phyloP scores from a whole-genome alignment of 768 basidiomycete genomes.

The Naganishia onofrii region DNA sequence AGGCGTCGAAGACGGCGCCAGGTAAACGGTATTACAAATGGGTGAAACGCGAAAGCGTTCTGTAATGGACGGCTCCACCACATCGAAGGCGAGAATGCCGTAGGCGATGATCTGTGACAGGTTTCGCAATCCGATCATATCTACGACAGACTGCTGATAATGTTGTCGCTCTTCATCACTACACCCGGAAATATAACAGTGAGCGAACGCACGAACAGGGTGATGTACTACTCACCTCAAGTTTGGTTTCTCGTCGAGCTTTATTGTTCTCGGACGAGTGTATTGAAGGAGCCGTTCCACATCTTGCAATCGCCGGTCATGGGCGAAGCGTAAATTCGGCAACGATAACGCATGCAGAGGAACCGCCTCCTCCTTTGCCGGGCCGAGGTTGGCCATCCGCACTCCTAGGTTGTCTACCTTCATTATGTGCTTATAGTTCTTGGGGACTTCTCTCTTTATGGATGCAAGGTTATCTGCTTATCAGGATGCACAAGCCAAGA shows the following conservation, averaged over 20 bases:
- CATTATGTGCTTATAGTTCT: slow-evolving; percentile 12
- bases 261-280: slow-evolving; percentile 65
- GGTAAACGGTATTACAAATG: slow-evolving; percentile 51
- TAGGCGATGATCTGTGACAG: slow-evolving; percentile 85
- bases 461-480: no score
- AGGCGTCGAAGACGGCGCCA: slow-evolving; percentile 45
- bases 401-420: neutral
- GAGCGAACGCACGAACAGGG: slow-evolving; percentile 27
- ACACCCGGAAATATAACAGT: neutral
- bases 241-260: slow-evolving; percentile 66
- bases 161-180: slow-evolving; percentile 81
- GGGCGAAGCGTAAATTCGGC: slow-evolving; percentile 79
- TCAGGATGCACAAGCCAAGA: neutral
- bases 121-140: slow-evolving; percentile 79
- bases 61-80: slow-evolving; percentile 67
- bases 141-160: slow-evolving; percentile 76
- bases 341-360: slow-evolving; percentile 29
- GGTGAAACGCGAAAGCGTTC: slow-evolving; percentile 44
- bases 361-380: slow-evolving; percentile 26
- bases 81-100: slow-evolving; percentile 86
- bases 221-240: slow-evolving; percentile 58
- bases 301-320: slow-evolving; percentile 85
- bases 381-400: slow-evolving; percentile 9
- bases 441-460: neutral
- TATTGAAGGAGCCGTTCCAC: slow-evolving; percentile 87